A percentile compares a stretch with the other conserved stretches of the same genome.
These are phyloP conservation scores for Amphirosellinia nigrospora DNA, from an alignment of 495 filamentous ascomycete species.

Conservation along the genomic window DNA sequence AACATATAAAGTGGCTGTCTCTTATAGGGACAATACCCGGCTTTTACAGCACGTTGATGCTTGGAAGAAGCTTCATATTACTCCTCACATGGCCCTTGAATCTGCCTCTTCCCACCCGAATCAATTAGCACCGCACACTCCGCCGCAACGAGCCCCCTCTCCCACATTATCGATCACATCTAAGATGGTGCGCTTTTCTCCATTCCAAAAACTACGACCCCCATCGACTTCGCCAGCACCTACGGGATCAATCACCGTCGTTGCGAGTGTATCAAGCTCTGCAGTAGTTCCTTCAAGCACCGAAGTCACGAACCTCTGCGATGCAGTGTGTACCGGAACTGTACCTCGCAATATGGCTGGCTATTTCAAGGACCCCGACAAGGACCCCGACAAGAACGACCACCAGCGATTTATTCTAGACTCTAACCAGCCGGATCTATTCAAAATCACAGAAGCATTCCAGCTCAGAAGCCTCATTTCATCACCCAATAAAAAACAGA, in stretches of 20 bases:
- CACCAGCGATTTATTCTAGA: background rate
- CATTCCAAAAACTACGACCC: background rate
- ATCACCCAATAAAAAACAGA: background rate
- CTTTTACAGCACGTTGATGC: too few species aligned
- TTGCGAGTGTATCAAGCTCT: background rate
- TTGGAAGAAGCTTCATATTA: slow-evolving; percentile 3
- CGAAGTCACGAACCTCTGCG: background rate
- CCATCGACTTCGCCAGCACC: background rate
- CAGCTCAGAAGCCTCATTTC: background rate
- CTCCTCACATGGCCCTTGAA: background rate
- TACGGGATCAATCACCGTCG: background rate
- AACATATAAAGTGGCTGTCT: slow-evolving; percentile 1
- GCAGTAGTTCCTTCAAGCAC: background rate
- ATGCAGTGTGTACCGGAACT: background rate
- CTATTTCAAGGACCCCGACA: slow-evolving; percentile 7
- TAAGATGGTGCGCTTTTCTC: slow-evolving; percentile 1
- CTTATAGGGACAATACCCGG: background rate
- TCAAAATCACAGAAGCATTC: background rate
- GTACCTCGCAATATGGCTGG: background rate
- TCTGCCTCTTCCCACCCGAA: background rate
- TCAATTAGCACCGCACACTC: background rate
- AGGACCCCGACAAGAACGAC: background rate
- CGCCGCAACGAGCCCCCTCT: background rate
- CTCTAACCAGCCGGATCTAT: background rate
- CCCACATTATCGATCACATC: slow-evolving; percentile 1